Base-by-base conservation (phyloP, 2,329 filamentous ascomycete species). In the Torrubiella hemipterigena region DNA sequence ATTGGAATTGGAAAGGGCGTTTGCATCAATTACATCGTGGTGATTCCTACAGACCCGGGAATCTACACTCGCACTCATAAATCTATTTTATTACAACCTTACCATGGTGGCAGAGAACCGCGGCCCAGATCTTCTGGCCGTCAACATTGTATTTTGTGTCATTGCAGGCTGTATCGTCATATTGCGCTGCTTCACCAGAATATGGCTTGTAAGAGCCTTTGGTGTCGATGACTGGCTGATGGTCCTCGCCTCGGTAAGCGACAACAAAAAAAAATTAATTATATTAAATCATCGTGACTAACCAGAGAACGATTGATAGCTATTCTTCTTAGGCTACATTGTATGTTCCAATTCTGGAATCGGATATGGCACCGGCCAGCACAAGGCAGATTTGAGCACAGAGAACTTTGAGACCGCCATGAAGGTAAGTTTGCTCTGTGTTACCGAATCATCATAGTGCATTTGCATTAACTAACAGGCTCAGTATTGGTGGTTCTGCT, bases 181-280 rank as follows among this genome's bases (percentile, higher is more conserved):
- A 9, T 17, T 34, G 16, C 24, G 39, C 28, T 37, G 33, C 29
- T 38, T 35, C 17, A 40, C 38, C 1, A 31, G 39, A 15, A 29
- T 46, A 2, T 38, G 38, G 6, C 33, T 60, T 10, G 49, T 61
- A 20, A 56, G 49, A 38, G 51, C 48, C 20, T 61, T 60, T 40
- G 56, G 55, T 1, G 30, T 47, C 7, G 57, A 61, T 35, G 57
- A 61, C 37, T 56, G 48, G 47, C 43, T 52, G 31, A 61, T 61
- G 56, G 28, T 49, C 1, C 33, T 41, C 21, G 57, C 58, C 18
- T 41, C 51, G 33, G 54, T 55, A 41, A 29, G 42, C 4, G 31
- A 35, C 18, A 15, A 29, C 22, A 28, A 30, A 12, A 17, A 2
- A 7, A 12, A 18, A n/a, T 22, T 4, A 2, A 8, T 5, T 9